phyloP scores from a whole-genome alignment of 306 rosid species.

The Styphnolobium japonicum region DNA sequence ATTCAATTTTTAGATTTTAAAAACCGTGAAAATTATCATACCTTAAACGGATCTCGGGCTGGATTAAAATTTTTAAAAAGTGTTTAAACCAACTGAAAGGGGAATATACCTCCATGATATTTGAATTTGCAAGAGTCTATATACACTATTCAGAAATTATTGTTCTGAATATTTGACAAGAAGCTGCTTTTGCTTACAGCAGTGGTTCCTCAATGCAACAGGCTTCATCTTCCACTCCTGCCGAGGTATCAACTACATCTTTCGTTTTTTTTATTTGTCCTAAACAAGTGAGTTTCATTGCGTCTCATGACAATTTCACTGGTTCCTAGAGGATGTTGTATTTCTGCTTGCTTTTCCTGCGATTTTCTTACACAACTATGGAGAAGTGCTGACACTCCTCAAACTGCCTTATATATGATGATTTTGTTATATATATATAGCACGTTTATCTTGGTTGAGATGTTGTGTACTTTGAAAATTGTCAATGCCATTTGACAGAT shows the following conservation, averaged over 20 bases:
- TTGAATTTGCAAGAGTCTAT: not conserved
- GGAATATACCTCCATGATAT: not conserved
- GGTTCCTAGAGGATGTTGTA: not conserved
- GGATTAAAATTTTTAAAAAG: not conserved
- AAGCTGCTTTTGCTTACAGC: slow-evolving; percentile 40
- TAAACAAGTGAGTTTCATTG: not conserved
- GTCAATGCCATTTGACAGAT: not conserved
- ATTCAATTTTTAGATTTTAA: not conserved
- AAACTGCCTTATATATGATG: not conserved
- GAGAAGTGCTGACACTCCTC: not conserved
- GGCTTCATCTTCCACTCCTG: slow-evolving; percentile 58
- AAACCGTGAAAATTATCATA: not conserved
- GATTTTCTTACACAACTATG: not conserved
- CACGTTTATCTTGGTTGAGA: not conserved
- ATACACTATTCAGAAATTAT: not conserved
- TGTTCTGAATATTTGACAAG: slow-evolving; percentile 21
- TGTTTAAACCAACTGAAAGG: not conserved
- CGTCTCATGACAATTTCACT: not conserved
- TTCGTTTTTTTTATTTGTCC: not conserved
- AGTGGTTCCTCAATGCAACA: slow-evolving; percentile 52
- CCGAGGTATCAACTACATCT: slow-evolving; percentile 57
- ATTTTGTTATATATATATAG: not conserved
- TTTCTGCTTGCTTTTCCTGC: not conserved
- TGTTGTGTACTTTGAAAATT: not conserved
- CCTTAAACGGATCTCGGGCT: not conserved